These are phyloP conservation scores for Saccharomyces pastorianus DNA, from an alignment of 1,139 yeast species.

Conservation along the genomic window DNA sequence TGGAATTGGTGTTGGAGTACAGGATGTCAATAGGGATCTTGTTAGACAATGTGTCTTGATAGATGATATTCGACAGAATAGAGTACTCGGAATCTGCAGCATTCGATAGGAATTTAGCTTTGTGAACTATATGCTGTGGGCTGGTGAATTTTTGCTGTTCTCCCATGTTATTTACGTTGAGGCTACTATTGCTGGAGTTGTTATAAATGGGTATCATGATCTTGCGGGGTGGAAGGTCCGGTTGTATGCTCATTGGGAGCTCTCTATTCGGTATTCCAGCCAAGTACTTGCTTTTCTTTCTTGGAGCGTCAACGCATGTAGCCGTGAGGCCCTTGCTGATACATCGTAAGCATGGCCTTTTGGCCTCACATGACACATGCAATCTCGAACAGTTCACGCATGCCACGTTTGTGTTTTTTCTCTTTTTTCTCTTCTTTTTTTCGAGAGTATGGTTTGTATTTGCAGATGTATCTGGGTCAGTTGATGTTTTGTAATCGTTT, in stretches of 20 bases:
- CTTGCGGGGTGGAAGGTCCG: conserved; percentile 1
- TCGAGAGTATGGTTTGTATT: not conserved
- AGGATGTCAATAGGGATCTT: conserved; percentile 23
- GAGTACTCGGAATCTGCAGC: conserved; percentile 79
- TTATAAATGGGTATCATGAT: not conserved
- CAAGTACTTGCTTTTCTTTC: conserved; percentile 77
- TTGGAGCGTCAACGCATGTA: conserved; percentile 84
- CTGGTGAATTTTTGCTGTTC: not conserved
- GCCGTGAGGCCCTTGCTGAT: conserved; percentile 55
- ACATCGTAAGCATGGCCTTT: conserved; percentile 80
- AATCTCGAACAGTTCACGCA: conserved; percentile 81
- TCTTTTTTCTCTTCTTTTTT: conserved; percentile 13
- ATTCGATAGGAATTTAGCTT: conserved; percentile 46
- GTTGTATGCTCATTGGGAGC: conserved; percentile 11
- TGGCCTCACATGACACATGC: conserved; percentile 78
- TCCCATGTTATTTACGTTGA: not conserved
- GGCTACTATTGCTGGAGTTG: not conserved
- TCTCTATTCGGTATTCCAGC: conserved; percentile 42
- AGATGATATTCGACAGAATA: conserved; percentile 64
- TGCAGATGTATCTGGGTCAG: not conserved
- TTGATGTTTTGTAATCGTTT: not conserved
- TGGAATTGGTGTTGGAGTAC: conserved; percentile 14
- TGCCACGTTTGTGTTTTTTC: conserved; percentile 67
- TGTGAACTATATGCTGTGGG: conserved; percentile 16
- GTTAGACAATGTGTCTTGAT: conserved; percentile 36